Evolutionary conservation across 441 rosid species (phyloP), one percentile per base, ranked within the genome.

Genomic region (Biscutella laevigata): DNA sequence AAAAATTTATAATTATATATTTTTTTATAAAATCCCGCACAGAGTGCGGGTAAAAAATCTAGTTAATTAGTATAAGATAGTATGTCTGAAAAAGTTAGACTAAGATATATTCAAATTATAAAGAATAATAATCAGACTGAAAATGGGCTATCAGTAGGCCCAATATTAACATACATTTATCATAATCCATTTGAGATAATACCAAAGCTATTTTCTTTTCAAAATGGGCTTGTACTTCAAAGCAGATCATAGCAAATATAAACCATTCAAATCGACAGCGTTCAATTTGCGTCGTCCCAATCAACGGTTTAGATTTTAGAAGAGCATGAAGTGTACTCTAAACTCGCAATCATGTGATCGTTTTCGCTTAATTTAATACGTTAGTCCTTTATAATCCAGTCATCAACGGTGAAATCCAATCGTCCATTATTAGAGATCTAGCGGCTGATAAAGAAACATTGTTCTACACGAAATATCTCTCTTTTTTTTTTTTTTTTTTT

Each of bases 381-480:
- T 49, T 32, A 41, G 2, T 9, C 47, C 37, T 64, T 49, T 53
- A 32, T 64, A 65, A 22, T 50, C 65, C 60, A 65, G 7, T 17
- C 55, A 55, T 66, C 65, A 66, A 44, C 55, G 50, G 2, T 3
- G 0, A 21, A 16, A 51, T 58, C 65, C 1, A 0, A 30, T 2
- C 60, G 60, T 58, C 1, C 38, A 44, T 15, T 6, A 3, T 1
- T 7, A 1, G 0, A 0, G 6, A 58, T 58, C 60, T 6, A 58
- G 49, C 65, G 65, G 70, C 3, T 0, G 0, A 17, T 0, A 51
- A 14, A 16, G 59, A 51, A 58, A 50, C 4, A 33, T 50, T 39
- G 10, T 27, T 25, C 13, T 2, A 36, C 70, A 66, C 40, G 70
- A 66, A 44, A 66, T 36, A 7, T 57, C 59, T 58, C 46, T 27